phyloP scores from a whole-genome alignment of 2,329 filamentous ascomycete species.

The Penicillium sp. region DNA sequence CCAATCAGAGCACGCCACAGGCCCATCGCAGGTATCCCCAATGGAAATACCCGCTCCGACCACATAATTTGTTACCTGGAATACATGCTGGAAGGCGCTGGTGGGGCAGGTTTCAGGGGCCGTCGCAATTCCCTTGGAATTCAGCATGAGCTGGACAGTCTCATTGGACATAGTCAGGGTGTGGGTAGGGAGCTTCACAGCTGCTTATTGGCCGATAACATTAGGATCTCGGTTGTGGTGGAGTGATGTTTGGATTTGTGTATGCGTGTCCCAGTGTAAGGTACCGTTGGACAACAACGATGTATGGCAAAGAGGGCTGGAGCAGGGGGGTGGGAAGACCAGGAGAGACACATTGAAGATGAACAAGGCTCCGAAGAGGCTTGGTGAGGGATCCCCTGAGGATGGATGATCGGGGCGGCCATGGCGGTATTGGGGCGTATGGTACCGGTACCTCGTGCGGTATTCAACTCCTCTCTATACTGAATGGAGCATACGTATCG shows the following conservation, averaged over 20 bases:
- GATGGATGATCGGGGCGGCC: background rate
- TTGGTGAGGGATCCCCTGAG: background rate
- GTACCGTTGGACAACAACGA: conserved; percentile 20
- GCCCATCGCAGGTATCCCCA: conserved; percentile 14
- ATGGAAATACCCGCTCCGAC: conserved; percentile 14
- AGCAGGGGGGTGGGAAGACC: background rate
- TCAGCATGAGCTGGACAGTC: conserved; percentile 2
- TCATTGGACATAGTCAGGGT: conserved; percentile 14
- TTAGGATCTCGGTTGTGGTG: conserved; percentile 4
- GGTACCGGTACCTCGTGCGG: conserved; percentile 2
- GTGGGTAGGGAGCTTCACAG: background rate
- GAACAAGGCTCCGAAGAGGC: background rate
- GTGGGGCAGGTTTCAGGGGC: conserved; percentile 40
- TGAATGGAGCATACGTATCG: background rate
- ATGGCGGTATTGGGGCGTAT: background rate
- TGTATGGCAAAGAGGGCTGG: conserved; percentile 7
- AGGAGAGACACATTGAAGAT: background rate
- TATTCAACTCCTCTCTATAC: background rate
- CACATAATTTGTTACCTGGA: conserved; percentile 27
- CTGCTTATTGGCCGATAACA: conserved; percentile 16
- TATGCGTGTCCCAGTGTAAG: conserved; percentile 2
- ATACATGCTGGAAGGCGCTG: conserved; percentile 16
- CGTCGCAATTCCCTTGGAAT: conserved; percentile 32
- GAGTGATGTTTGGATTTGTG: conserved; percentile 1
- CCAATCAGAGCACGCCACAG: conserved; percentile 19